Conservation (phyloP, 1,284 basidiomycete species). For the Vanrija sp. region DNA sequence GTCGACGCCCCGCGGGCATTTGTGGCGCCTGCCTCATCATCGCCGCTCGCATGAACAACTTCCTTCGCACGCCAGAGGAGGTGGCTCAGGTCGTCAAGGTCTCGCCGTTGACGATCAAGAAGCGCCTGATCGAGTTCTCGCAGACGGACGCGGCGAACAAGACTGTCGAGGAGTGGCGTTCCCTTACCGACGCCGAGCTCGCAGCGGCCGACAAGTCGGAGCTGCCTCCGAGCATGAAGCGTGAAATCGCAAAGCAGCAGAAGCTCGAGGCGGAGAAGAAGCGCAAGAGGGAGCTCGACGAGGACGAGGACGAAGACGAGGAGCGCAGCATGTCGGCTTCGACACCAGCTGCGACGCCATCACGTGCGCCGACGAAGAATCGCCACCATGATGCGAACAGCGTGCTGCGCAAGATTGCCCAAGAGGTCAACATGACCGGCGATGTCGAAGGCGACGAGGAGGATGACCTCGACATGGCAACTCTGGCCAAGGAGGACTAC, state of each 20-base stretch:
- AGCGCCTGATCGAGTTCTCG: conserved; percentile 93
- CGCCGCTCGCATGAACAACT: conserved; percentile 98
- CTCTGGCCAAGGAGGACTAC: conserved; percentile 43
- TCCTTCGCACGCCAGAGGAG: conserved; percentile 85
- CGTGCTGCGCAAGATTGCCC: not conserved
- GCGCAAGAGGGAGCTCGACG: conserved; percentile 22
- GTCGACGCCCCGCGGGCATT: conserved; percentile 91
- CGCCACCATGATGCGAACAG: conserved; percentile 2
- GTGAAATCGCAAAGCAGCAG: conserved; percentile 22
- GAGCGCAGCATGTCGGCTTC: conserved; percentile 28
- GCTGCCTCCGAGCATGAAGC: conserved; percentile 32
- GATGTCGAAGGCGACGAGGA: conserved; percentile 3
- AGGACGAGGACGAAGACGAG: conserved; percentile 6
- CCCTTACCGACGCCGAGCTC: conserved; percentile 62
- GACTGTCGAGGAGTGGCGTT: conserved; percentile 86
- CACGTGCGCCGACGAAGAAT: not conserved
- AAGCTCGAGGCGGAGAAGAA: conserved; percentile 31
- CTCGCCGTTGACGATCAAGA: conserved; percentile 87
- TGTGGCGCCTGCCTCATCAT: conserved; percentile 93
- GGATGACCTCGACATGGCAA: conserved; percentile 49
- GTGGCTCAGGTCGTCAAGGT: conserved; percentile 99
- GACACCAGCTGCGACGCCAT: not conserved
- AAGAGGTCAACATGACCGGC: not conserved
- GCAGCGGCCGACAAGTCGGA: conserved; percentile 40
- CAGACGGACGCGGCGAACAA: conserved; percentile 78